Evolutionary conservation across 345 rosid genomes (phyloP).

Genomic region (Litchi chinensis): DNA sequence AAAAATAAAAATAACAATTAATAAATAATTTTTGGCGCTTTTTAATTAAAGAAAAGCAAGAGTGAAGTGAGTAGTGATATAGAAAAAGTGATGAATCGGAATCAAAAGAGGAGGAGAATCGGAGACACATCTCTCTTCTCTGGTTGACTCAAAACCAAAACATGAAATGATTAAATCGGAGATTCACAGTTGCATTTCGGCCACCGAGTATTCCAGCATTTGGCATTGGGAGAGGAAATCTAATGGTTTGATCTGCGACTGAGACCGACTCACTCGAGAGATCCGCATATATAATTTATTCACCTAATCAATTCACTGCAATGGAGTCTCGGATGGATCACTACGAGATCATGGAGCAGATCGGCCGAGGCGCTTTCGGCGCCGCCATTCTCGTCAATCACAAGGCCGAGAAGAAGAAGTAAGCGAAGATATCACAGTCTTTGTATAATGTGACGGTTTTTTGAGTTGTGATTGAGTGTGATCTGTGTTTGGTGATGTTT

Average conservation of each 20-base stretch:
- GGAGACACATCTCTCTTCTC: background rate
- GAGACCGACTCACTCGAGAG: too few relatives aligned
- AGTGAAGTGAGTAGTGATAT: slow-evolving; percentile 15
- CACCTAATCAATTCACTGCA: background rate
- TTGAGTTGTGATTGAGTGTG: background rate
- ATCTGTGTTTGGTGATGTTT: slow-evolving; percentile 14
- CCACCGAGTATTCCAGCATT: background rate
- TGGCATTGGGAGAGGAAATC: slow-evolving; percentile 6
- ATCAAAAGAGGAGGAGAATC: slow-evolving; percentile 15
- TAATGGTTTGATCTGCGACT: slow-evolving; percentile 8
- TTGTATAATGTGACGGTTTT: background rate
- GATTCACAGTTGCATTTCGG: background rate
- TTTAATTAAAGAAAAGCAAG: background rate
- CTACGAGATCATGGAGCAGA: slow-evolving; percentile 99
- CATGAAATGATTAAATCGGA: slow-evolving; percentile 13
- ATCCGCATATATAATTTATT: too few relatives aligned
- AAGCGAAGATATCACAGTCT: slow-evolving; percentile 3
- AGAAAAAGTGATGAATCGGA: slow-evolving; percentile 8
- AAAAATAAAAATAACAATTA: background rate
- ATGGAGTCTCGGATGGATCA: slow-evolving; percentile 99
- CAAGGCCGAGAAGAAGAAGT: slow-evolving; percentile 93
- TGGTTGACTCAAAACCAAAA: background rate
- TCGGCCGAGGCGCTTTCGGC: slow-evolving; percentile 98
- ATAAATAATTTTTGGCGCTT: background rate
- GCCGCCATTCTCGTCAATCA: slow-evolving; percentile 96